Evolutionary conservation across 345 rosid genomes (phyloP), one percentile per base, ranked within the genome.

Genomic region (Bruguiera sexangula): DNA sequence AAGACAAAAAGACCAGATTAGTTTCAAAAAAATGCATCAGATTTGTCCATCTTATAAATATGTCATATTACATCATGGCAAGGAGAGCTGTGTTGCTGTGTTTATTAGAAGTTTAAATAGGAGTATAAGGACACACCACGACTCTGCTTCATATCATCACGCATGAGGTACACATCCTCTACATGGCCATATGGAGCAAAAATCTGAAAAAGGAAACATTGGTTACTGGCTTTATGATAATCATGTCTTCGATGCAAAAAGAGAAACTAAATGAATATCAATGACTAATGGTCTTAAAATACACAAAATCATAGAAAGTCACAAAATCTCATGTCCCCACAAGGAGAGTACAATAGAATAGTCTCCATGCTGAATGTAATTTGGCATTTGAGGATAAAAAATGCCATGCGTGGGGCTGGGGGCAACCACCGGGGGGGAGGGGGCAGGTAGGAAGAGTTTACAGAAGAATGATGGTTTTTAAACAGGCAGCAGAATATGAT

Each of bases 111-210:
- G 18, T 43, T 43, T 43, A 43, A 15, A 43, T 43, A 43, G 19
- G 50, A 43, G 15, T 11, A 11, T 3, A 43, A 71, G 72, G 80
- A 75, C 88, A 66, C 74, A 95, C 99, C 99, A 62, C 97, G 97
- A 64, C 97, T 92, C 81, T 92, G 99, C 87, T 85, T 95, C 81
- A 74, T 76, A 59, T 90, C 99, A 83, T 95, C 98, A 56, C 98
- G 99, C 99, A 95, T 92, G 74, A 95, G 94, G 79, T 95, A 95
- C 60, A 95, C 99, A 83, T 95, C 99, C 81, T 95, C 99, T 75
- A 95, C 91, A 29, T 80, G 89, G 58, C 99, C 99, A 84, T 86
- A 95, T 60, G 83, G 88, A 62, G 86, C 70, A 80, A 95, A 95
- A 13, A 95, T 79, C 99, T 95, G 88, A 26, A 68, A 67, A 61